Evolutionary conservation across 768 basidiomycete genomes (phyloP).

Genomic region (Hebeloma cylindrosporum): DNA sequence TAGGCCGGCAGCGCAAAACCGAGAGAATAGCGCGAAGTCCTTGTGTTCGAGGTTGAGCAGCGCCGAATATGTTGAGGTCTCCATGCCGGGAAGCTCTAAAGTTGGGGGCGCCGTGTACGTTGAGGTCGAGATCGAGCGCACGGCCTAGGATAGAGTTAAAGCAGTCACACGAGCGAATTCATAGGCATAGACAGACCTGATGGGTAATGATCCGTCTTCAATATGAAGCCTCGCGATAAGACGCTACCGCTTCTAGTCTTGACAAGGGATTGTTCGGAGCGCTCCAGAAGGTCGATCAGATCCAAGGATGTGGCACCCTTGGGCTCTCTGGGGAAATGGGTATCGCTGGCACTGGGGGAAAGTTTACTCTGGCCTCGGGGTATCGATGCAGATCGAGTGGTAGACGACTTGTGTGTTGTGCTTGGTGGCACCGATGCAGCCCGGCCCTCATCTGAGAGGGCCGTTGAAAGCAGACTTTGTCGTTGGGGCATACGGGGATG

Average conservation of each 20-base stretch:
- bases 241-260: conserved; percentile 85
- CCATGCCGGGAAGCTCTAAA: conserved; percentile 82
- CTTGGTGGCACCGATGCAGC: conserved; percentile 12
- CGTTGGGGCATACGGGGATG: conserved; percentile 10
- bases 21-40: conserved; percentile 90
- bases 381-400: conserved; percentile 19
- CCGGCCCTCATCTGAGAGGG: conserved; percentile 12
- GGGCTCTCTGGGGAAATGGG: conserved; percentile 15
- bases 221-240: conserved; percentile 82
- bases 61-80: conserved; percentile 89
- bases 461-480: conserved; percentile 7
- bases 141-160: conserved; percentile 50
- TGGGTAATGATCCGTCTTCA: conserved; percentile 92
- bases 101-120: conserved; percentile 93
- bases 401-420: neutral
- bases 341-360: conserved; percentile 13
- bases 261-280: conserved; percentile 72
- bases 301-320: conserved; percentile 44
- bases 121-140: conserved; percentile 87
- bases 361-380: conserved; percentile 15
- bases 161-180: neutral
- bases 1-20: conserved; percentile 73
- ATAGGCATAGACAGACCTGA: conserved; percentile 47
- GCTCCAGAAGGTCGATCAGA: conserved; percentile 60
- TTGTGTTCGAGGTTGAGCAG: conserved; percentile 91